phyloP scores from a whole-genome alignment of 306 rosid genomes.

The Potentilla sterilis region DNA sequence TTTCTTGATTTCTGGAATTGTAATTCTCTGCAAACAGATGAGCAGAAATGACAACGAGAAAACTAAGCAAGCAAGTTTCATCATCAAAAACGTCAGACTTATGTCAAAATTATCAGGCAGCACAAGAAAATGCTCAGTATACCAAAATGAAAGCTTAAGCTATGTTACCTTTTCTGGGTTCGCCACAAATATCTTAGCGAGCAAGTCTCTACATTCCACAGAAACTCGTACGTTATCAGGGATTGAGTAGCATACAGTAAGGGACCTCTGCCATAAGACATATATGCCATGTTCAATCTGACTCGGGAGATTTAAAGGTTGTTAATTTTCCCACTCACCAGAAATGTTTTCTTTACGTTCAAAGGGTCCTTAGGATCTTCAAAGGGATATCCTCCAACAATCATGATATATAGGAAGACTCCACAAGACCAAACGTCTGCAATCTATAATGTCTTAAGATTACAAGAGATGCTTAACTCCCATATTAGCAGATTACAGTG shows the following conservation, averaged over 20 bases:
- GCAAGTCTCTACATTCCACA: slow-evolving; percentile 62
- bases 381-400: slow-evolving; percentile 81
- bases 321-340: slow-evolving; percentile 40
- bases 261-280: slow-evolving; percentile 59
- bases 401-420: slow-evolving; percentile 81
- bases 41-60: neutral
- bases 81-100: too few species aligned
- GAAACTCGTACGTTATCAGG: slow-evolving; percentile 68
- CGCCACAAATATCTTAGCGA: slow-evolving; percentile 68
- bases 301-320: slow-evolving; percentile 18
- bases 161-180: slow-evolving; percentile 61
- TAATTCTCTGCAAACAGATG: slow-evolving; percentile 24
- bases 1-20: slow-evolving; percentile 53
- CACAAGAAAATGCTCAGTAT: neutral
- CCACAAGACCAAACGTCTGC: slow-evolving; percentile 99
- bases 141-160: neutral
- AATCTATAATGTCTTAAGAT: slow-evolving; percentile 40
- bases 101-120: neutral
- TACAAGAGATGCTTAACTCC: neutral
- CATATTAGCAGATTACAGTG: neutral
- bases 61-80: neutral
- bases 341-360: slow-evolving; percentile 55
- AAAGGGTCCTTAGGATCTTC: slow-evolving; percentile 72
- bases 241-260: slow-evolving; percentile 60
- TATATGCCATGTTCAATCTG: neutral